Base-by-base conservation (phyloP, 495 filamentous ascomycete species). In the Penicillium argentinense region DNA sequence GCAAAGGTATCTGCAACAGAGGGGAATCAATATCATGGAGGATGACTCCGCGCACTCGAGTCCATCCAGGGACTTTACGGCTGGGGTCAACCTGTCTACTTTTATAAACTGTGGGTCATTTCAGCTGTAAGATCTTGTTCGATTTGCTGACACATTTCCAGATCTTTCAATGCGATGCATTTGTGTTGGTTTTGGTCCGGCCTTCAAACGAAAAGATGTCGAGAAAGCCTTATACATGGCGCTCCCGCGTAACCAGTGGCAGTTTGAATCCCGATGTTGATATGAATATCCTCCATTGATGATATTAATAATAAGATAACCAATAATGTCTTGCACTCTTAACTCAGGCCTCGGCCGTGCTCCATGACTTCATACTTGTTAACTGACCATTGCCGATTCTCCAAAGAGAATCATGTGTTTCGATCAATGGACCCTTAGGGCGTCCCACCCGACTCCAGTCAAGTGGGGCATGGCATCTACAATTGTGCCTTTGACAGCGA, bases 101-200 rank as follows among this genome's bases (percentile, higher is more conserved):
- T 67, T 67, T 37, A 46, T 59, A 40, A 56, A 40, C 54, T 14
- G 63, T 67, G 48, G 59, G 56, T 59, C 18, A 12, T 29, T 12
- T 9, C 39, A 23, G n/a, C 7, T 27, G 5, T 8, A 19, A 27
- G 25, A 23, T 46, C 40, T 21, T 26, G 18, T 42, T 33, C 16
- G 1, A 25, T 49, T 33, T 37, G 43, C 54, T 61, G 45, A 64
- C 26, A 9, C 25, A 25, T 21, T 28, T 14, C 7, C 37, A 64
- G 63, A 51, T 19, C 46, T 67, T 19, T 56, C 53, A 12, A 22
- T 28, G 8, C 38, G 51, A 4, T 18, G 43, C 38, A 51, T 64
- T n/a, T 67, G 64, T 41, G 46, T 67, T 47, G 64, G 64, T 25
- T 46, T 39, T 43, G 64, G 64, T 14, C 64, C 64, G 26, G 47